phyloP scores from a whole-genome alignment of 192 early-diverging fungal genomes.

The Backusella macrospora region DNA sequence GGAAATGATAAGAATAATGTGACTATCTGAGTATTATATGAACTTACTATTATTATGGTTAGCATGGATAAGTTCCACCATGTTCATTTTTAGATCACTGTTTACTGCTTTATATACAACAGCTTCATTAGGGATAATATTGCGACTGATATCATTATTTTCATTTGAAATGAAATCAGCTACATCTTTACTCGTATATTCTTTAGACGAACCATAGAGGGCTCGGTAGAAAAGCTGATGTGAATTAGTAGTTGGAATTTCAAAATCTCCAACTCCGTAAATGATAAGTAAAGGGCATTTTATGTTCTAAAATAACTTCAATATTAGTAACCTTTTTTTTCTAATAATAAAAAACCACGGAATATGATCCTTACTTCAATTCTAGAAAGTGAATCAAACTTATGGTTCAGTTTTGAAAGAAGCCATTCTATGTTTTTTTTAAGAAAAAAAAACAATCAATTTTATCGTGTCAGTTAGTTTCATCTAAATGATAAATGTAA shows the following conservation, averaged over 20 bases:
- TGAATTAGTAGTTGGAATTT: conserved; percentile 39
- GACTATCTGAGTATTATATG: background rate
- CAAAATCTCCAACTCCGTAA: conserved; percentile 34
- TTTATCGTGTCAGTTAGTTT: background rate
- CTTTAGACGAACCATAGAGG: conserved; percentile 7
- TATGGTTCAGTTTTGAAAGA: conserved; percentile 24
- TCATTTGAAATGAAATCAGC: conserved; percentile 10
- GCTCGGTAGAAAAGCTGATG: conserved; percentile 38
- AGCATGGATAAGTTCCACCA: conserved; percentile 29
- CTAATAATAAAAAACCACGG: background rate
- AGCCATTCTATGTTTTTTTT: conserved; percentile 31
- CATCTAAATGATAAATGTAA: background rate
- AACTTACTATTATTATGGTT: conserved; percentile 44
- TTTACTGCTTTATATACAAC: conserved; percentile 15
- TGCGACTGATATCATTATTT: background rate
- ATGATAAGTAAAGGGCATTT: conserved; percentile 35
- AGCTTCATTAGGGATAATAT: conserved; percentile 31
- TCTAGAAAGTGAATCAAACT: conserved; percentile 39
- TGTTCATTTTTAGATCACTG: background rate
- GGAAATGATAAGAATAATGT: background rate
- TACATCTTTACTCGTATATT: background rate
- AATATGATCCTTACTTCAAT: conserved; percentile 29
- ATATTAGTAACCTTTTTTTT: background rate
- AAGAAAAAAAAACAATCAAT: background rate
- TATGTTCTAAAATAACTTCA: conserved; percentile 21